phyloP scores from a whole-genome alignment of 495 filamentous ascomycete species.

The Lophiostoma macrostomum region DNA sequence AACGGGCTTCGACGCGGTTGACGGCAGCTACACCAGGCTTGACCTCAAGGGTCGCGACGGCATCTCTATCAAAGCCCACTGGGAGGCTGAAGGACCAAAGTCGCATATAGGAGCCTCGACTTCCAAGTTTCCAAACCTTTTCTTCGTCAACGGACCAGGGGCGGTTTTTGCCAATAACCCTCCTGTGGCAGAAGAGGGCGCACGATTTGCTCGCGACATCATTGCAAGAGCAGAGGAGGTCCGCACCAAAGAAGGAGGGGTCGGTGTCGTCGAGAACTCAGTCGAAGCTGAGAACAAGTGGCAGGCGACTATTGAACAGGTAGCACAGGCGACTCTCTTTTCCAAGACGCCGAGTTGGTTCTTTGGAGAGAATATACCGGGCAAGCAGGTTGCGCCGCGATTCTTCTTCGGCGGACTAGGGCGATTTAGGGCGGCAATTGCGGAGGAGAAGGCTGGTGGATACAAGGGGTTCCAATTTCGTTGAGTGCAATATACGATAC shows the following conservation, averaged over 20 bases:
- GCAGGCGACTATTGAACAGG: too few species aligned
- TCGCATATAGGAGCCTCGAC: neutral
- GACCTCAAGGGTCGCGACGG: conserved; percentile 34
- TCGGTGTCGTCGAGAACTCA: too few species aligned
- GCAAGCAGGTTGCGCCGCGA: too few species aligned
- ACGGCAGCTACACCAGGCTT: conserved; percentile 36
- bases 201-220: neutral
- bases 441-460: too few species aligned
- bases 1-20: conserved; percentile 42
- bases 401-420: too few species aligned
- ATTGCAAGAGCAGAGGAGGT: neutral
- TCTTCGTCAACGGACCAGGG: neutral
- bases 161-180: neutral
- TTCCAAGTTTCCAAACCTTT: neutral
- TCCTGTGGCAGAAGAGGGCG: neutral
- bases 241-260: neutral
- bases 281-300: too few species aligned
- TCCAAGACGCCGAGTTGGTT: too few species aligned
- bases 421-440: too few species aligned
- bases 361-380: too few species aligned
- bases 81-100: conserved; percentile 7
- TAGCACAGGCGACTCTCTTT: too few species aligned
- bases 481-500: too few species aligned
- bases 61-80: conserved; percentile 32
- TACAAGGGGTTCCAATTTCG: too few species aligned